Percentiles rank a stretch among this genome's conserved stretches.
Conservation (phyloP, 176 grass and related monocot genomes). For the Cenchrus purpureus region DNA sequence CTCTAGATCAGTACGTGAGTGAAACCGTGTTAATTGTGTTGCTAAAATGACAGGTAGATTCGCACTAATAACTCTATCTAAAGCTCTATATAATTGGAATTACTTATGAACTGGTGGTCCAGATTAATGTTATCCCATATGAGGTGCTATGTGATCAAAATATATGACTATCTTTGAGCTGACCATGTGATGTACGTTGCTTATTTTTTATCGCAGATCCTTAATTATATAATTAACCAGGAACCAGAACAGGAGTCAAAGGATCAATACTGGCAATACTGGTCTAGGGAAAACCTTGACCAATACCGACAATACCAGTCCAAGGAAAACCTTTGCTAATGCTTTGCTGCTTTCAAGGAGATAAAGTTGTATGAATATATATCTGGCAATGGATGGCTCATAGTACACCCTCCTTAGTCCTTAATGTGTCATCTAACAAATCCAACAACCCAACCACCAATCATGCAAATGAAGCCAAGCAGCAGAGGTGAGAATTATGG, state of each 20-base stretch:
- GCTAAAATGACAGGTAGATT: background rate
- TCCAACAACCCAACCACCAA: background rate
- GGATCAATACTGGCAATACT: background rate
- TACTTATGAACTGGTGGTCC: background rate
- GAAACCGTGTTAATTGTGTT: background rate
- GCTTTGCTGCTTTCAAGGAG: background rate
- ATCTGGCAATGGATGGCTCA: background rate
- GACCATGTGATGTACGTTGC: background rate
- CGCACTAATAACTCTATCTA: background rate
- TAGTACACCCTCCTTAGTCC: background rate
- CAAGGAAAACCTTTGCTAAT: background rate
- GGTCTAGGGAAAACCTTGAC: too few relatives aligned
- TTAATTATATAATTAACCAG: background rate
- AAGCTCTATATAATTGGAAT: background rate
- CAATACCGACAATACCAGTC: background rate
- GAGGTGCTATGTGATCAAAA: background rate
- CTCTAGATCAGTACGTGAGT: background rate
- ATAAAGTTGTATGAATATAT: background rate
- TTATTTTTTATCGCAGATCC: background rate
- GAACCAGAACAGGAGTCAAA: background rate
- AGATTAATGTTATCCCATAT: background rate
- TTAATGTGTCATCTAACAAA: background rate
- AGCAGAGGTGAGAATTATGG: background rate
- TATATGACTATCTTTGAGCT: background rate
- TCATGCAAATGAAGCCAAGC: too few relatives aligned